phyloP scores from a whole-genome alignment of 1,284 basidiomycete species.

The Singerocomus inundabilis region DNA sequence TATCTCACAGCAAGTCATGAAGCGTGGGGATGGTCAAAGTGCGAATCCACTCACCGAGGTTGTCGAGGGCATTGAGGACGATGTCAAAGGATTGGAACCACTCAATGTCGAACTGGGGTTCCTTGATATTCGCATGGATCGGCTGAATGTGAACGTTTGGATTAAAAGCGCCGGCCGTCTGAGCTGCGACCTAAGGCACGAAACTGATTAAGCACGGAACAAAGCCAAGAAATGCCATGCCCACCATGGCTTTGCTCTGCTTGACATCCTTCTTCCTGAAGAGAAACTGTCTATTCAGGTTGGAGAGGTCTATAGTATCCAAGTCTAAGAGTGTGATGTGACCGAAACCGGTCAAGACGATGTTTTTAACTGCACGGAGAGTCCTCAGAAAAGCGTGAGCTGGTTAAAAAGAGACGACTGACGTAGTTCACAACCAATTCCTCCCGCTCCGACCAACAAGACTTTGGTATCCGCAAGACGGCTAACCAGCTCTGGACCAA shows the following conservation, averaged over 20 bases:
- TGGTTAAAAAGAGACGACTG: conserved; percentile 35
- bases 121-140: conserved; percentile 95
- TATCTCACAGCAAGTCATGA: conserved; percentile 26
- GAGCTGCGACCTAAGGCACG: conserved; percentile 72
- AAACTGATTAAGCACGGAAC: background rate
- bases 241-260: conserved; percentile 88
- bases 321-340: conserved; percentile 93
- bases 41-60: conserved; percentile 67
- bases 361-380: conserved; percentile 79
- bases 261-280: conserved; percentile 98
- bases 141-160: conserved; percentile 87
- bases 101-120: conserved; percentile 82
- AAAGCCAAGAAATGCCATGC: conserved; percentile 1
- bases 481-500: conserved; percentile 67
- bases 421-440: conserved; percentile 97
- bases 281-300: conserved; percentile 96
- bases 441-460: conserved; percentile 93
- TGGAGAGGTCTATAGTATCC: conserved; percentile 98
- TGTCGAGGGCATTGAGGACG: conserved; percentile 96
- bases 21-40: background rate
- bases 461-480: conserved; percentile 68
- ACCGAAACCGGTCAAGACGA: conserved; percentile 90
- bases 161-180: conserved; percentile 89
- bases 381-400: background rate
- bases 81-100: conserved; percentile 93